A percentile compares a stretch with the other conserved stretches of the same genome.
These are phyloP conservation scores for Nicotiana tomentosiformis DNA, from an alignment of 257 asterid species.

Conservation along the genomic window DNA sequence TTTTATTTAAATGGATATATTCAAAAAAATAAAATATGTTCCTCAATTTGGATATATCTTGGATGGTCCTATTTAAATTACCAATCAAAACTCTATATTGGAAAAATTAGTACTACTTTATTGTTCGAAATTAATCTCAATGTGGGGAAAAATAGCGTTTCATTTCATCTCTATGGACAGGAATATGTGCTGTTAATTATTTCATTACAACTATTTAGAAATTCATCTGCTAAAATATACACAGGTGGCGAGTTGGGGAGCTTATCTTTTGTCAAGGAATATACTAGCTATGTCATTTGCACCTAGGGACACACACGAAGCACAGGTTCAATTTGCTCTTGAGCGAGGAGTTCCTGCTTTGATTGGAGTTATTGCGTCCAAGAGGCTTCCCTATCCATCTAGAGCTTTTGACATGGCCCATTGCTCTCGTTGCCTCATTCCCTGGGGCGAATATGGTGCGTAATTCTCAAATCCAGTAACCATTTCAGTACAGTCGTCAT, in stretches of 20 bases:
- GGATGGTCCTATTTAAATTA: background rate
- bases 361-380: slow-evolving; percentile 81
- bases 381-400: slow-evolving; percentile 88
- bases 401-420: slow-evolving; percentile 91
- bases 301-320: slow-evolving; percentile 85
- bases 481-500: background rate
- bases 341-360: slow-evolving; percentile 92
- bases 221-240: background rate
- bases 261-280: slow-evolving; percentile 68
- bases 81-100: background rate
- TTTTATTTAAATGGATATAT: background rate
- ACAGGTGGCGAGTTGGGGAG: slow-evolving; percentile 96
- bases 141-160: too few relatives aligned
- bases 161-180: too few relatives aligned
- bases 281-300: slow-evolving; percentile 81
- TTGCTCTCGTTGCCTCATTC: slow-evolving; percentile 92
- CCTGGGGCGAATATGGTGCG: slow-evolving; percentile 81
- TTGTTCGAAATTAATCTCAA: background rate
- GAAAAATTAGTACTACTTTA: background rate
- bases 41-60: background rate
- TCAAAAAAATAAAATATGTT: background rate
- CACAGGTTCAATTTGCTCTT: slow-evolving; percentile 82
- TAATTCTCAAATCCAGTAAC: background rate
- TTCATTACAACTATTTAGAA: too few relatives aligned
- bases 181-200: too few relatives aligned